Base-by-base conservation (phyloP, 164 flowering plant genomes). In the Annona cherimola region DNA sequence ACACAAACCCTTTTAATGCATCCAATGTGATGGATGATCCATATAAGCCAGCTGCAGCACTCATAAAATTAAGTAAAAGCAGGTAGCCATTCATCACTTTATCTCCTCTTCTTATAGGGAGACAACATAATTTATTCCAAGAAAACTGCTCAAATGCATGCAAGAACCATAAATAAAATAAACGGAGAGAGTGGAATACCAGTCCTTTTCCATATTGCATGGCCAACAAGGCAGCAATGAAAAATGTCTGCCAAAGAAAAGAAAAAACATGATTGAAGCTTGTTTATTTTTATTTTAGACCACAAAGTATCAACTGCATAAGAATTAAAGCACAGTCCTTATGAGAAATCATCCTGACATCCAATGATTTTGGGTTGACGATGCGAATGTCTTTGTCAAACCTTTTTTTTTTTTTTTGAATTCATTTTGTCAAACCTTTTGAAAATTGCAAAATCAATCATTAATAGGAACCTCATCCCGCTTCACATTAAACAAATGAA, bases 201-300 rank as follows among this genome's bases (percentile, higher is more conserved):
- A 92, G 86, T 78, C 83, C 85, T 81, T 83, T 95, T 73, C 87
- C 77, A 75, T 90, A 95, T 80, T 93, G 99, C 99, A 95, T 95
- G 76, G 99, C 99, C 87, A 95, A 79, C 78, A 95, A 84, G 45
- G 96, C 99, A 72, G 98, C 99, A 80, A 95, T 95, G 74, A 93
- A 95, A 77, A 95, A 95, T 74, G 98, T 95, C 99, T 95, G 93
- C 63, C 42, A 43, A 62, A 65, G 45, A 65, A 64, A 64, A 18
- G 64, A 61, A 63, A 35, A 43, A 42, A 43, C 14, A 18, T 40
- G 8, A 40, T 63, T 63, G 16, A 63, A 63, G 18, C 40, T 63
- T 63, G 16, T 50, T 50, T 50, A 5, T 46, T 46, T 46, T 46
- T 20, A 3, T 11, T 3, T 5, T 2, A 61, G 64, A 61, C 39